A percentile compares a stretch with the other conserved stretches of the same genome.
Evolutionary conservation across 176 grass and related monocot species (phyloP).

Genomic region (Triticum urartu): DNA sequence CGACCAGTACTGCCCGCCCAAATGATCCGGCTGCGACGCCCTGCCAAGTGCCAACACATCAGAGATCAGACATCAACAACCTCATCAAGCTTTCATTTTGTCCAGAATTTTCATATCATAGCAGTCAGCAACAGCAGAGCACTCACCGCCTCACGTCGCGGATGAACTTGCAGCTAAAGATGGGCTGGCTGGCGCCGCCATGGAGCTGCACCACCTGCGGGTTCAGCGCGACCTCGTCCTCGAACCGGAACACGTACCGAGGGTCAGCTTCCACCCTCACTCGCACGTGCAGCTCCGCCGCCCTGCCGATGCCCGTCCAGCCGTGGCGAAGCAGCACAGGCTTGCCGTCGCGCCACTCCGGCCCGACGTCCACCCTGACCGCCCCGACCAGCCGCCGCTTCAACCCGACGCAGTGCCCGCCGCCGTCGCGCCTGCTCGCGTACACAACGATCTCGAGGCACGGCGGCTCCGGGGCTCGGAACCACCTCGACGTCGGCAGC

Average conservation of each 20-base stretch:
- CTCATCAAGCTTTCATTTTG: background rate
- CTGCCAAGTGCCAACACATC: slow-evolving; percentile 27
- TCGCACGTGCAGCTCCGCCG: slow-evolving; percentile 53
- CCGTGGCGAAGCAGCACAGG: slow-evolving; percentile 69
- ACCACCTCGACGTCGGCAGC: slow-evolving; percentile 42
- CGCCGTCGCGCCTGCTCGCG: slow-evolving; percentile 19
- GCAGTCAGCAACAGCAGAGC: too few relatives aligned
- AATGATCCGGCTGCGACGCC: slow-evolving; percentile 43
- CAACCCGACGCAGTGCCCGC: slow-evolving; percentile 16
- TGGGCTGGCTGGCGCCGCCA: slow-evolving; percentile 16
- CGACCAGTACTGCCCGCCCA: slow-evolving; percentile 36
- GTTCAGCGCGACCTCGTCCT: slow-evolving; percentile 8
- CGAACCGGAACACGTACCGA: slow-evolving; percentile 67
- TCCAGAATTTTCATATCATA: background rate
- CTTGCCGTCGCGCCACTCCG: slow-evolving; percentile 57
- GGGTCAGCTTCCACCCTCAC: slow-evolving; percentile 74
- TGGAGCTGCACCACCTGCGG: slow-evolving; percentile 17
- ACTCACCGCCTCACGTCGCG: slow-evolving; percentile 50
- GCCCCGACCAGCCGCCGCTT: slow-evolving; percentile 53
- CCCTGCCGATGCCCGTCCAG: slow-evolving; percentile 56
- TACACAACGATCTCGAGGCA: slow-evolving; percentile 64
- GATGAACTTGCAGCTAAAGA: slow-evolving; percentile 95
- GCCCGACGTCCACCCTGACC: slow-evolving; percentile 62
- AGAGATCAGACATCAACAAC: background rate
- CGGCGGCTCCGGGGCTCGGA: slow-evolving; percentile 29